Conservation (phyloP, 2,329 filamentous ascomycete genomes). For the Pyricularia sp. region DNA sequence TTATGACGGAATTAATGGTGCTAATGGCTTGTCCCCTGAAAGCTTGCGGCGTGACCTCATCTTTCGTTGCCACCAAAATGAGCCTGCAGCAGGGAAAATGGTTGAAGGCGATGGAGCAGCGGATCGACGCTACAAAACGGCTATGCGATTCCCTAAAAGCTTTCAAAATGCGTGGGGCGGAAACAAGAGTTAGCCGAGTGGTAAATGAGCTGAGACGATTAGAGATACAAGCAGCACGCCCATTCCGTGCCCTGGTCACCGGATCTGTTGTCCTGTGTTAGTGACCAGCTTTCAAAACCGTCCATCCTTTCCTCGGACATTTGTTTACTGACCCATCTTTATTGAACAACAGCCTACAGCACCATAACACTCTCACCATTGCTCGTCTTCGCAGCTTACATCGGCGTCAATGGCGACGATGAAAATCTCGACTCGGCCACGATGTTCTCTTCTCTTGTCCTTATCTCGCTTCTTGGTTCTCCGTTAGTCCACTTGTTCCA, state of each 20-base stretch:
- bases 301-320: constrained; percentile 17
- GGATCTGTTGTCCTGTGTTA: not conserved
- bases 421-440: constrained; percentile 12
- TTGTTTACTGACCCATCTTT: not conserved
- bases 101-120: constrained; percentile 33
- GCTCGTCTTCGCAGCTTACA: constrained; percentile 17
- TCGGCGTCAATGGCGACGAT: not conserved
- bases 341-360: constrained; percentile 13
- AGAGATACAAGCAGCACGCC: not conserved
- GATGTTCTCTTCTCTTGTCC: constrained; percentile 20
- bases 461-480: constrained; percentile 19
- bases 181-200: not conserved
- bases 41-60: not conserved
- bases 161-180: constrained; percentile 27
- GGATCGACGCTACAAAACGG: constrained; percentile 31
- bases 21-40: not conserved
- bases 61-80: not conserved
- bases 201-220: not conserved
- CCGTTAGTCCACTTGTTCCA: constrained; percentile 21
- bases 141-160: constrained; percentile 35
- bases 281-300: not conserved
- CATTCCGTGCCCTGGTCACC: not conserved
- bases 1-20: not conserved
- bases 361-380: constrained; percentile 24
- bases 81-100: constrained; percentile 24